Base-by-base conservation (phyloP, 768 basidiomycete genomes). In the Lentinula raphanica region DNA sequence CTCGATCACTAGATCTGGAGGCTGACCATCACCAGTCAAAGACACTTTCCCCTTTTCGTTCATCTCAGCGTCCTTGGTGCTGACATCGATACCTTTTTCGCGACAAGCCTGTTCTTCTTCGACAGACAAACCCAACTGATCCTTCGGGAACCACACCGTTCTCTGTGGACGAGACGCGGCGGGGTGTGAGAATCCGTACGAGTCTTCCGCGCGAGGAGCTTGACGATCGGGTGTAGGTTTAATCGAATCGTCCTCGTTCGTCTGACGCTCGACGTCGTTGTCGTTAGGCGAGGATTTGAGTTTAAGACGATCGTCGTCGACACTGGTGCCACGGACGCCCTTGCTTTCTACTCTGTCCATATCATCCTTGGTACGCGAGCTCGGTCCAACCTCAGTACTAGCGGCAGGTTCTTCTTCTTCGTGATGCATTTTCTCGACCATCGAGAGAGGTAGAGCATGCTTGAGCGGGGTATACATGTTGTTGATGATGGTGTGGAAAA, bases 131-230 rank as follows among this genome's bases (percentile, higher is more conserved):
- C 86, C 85, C n/a, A 83, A 72, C 23, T 71, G 64, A 68, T 98
- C 96, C 38, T 74, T 71, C 21, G 96, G 92, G 55, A 98, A 70
- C 96, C 96, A 98, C 31, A 98, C 74, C 4, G 84, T 77, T 61
- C 86, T 79, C 72, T 94, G 91, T 48, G 89, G 84, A 51, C 83
- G 72, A 60, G 76, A 82, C 56, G 83, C 79, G 23, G 93, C 93
- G 15, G 96, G 96, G 65, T 96, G 96, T 46, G 89, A 85, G 73
- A 96, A 98, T 12, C 88, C 87, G 65, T 85, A 85, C 50, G 82
- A 72, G 3, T 75, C 74, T 46, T 76, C 58, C 55, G 68, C 66
- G 36, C 63, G 64, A 4, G 49, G 49, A 31, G n/a, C 25, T n/a
- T 36, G 29, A 53, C 31, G 60, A 48, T 59, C 49, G 45, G 31